Evolutionary conservation across 1,284 basidiomycete species (phyloP).

Genomic region (Trichosporon faecale): DNA sequence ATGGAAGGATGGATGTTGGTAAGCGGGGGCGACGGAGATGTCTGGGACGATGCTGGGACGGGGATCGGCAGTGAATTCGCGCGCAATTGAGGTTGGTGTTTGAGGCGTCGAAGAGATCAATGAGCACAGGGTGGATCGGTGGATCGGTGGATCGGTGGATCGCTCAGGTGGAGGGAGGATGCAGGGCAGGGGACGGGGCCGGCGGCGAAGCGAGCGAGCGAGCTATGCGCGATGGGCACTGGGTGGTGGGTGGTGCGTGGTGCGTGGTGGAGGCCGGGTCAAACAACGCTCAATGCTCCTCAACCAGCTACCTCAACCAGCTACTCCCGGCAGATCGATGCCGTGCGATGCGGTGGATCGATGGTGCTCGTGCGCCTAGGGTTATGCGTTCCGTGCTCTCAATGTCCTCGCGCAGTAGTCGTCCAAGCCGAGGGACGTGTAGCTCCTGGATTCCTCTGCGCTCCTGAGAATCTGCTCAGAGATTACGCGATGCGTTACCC

Average conservation of each 20-base stretch:
- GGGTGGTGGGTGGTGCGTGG: too few species aligned
- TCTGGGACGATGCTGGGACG: background rate
- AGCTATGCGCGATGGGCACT: too few species aligned
- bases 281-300: too few species aligned
- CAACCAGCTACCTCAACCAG: too few species aligned
- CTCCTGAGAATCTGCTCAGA: background rate
- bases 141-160: background rate
- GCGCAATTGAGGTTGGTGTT: background rate
- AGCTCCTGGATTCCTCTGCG: background rate
- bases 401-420: background rate
- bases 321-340: too few species aligned
- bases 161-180: background rate
- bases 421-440: background rate
- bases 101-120: constrained; percentile 4
- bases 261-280: background rate
- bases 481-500: constrained; percentile 1
- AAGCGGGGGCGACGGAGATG: background rate
- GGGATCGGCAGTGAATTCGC: background rate
- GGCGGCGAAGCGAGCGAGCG: background rate
- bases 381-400: background rate
- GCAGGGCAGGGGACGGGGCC: background rate
- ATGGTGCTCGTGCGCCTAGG: background rate
- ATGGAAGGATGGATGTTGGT: background rate
- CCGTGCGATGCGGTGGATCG: background rate
- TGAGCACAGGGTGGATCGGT: background rate